A percentile compares a stretch with the other conserved stretches of the same genome.
Evolutionary conservation across 108 stramenopile genomes (phyloP).

Genomic region (Skeletonema marinoi): DNA sequence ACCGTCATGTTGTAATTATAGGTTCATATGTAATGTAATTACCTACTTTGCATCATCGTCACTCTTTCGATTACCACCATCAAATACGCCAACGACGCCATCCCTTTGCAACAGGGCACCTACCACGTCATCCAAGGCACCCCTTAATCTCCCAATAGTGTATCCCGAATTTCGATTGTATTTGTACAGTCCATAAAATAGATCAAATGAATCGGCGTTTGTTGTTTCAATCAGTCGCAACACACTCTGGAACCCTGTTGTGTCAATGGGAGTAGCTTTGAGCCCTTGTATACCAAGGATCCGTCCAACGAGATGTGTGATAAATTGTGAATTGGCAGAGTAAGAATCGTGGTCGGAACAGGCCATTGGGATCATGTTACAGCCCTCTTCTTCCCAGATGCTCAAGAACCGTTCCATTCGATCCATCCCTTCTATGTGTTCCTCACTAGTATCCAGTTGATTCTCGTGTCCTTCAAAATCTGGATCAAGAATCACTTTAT

Average conservation of each 20-base stretch:
- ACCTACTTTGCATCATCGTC: background rate
- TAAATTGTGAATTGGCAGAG: constrained; percentile 97
- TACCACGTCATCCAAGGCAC: constrained; percentile 49
- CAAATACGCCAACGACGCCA: constrained; percentile 4
- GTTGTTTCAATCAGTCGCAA: constrained; percentile 92
- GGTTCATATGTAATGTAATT: too few species aligned
- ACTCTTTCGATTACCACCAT: constrained; percentile 10
- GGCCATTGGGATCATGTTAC: constrained; percentile 94
- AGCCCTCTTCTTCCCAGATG: constrained; percentile 98
- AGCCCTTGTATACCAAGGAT: constrained; percentile 90
- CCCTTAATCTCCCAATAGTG: background rate
- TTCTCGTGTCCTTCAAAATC: constrained; percentile 16
- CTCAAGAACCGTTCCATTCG: constrained; percentile 89
- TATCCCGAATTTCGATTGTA: constrained; percentile 71
- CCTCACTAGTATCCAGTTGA: constrained; percentile 58
- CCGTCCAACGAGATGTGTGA: constrained; percentile 97
- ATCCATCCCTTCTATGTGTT: constrained; percentile 65
- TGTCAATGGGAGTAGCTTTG: constrained; percentile 85
- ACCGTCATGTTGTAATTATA: background rate
- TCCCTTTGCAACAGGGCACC: constrained; percentile 44
- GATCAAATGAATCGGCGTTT: constrained; percentile 95
- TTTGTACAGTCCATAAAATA: constrained; percentile 97
- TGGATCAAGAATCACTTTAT: constrained; percentile 47
- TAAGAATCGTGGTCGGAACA: constrained; percentile 94
- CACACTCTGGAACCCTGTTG: constrained; percentile 94